A percentile compares a stretch with the other conserved stretches of the same genome.
Evolutionary conservation across 2,329 filamentous ascomycete species (phyloP).

Genomic region (Waltergamsia citrina): DNA sequence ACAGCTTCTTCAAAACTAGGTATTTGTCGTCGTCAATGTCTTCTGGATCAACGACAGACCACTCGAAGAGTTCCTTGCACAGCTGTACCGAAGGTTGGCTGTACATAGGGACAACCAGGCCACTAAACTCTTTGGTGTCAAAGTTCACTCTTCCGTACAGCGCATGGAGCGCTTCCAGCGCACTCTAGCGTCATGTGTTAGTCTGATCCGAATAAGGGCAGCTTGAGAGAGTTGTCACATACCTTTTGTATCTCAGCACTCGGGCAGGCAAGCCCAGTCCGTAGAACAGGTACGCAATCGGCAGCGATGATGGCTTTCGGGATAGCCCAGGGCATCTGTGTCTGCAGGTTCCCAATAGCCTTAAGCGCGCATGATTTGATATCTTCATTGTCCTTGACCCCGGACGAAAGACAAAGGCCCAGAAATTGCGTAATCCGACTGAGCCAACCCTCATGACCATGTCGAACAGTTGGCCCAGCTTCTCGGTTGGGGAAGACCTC

Average conservation of each 20-base stretch:
- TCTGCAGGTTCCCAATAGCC: constrained; percentile 66
- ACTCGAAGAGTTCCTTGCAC: constrained; percentile 66
- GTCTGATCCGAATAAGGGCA: constrained; percentile 3
- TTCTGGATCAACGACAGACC: constrained; percentile 69
- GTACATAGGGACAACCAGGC: constrained; percentile 73
- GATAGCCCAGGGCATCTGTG: constrained; percentile 79
- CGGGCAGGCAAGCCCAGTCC: constrained; percentile 58
- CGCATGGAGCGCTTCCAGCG: constrained; percentile 74
- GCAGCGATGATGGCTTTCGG: constrained; percentile 70
- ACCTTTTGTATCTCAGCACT: constrained; percentile 69
- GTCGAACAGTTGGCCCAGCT: constrained; percentile 58
- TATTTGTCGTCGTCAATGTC: constrained; percentile 91
- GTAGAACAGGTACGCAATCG: constrained; percentile 60
- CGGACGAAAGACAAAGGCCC: constrained; percentile 58
- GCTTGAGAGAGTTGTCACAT: not conserved
- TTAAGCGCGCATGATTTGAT: constrained; percentile 65
- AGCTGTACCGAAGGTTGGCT: constrained; percentile 60
- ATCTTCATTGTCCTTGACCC: constrained; percentile 54
- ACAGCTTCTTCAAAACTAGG: constrained; percentile 84
- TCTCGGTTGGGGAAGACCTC: constrained; percentile 71
- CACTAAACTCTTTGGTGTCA: constrained; percentile 66
- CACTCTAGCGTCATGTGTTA: constrained; percentile 42
- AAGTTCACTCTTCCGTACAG: constrained; percentile 70
- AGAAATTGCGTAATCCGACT: constrained; percentile 67
- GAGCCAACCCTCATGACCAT: constrained; percentile 80